A percentile compares a stretch with the other conserved stretches of the same genome.
Conservation (phyloP, 176 grass and related monocot species). For the Carex myosuroides region DNA sequence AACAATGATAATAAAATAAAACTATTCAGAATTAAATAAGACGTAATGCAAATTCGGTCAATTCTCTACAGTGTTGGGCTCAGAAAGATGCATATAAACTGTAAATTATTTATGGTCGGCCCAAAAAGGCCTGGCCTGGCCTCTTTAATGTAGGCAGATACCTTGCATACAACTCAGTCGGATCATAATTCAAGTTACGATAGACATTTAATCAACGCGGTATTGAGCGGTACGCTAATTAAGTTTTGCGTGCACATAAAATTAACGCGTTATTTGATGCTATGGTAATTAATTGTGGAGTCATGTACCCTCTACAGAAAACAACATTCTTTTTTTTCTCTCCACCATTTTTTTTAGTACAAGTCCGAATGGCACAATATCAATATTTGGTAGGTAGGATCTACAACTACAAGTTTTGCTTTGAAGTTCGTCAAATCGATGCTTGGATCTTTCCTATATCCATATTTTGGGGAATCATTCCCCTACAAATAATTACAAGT, state of each 20-base stretch:
- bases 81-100: too few species aligned
- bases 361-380: not conserved
- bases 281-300: not conserved
- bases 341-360: not conserved
- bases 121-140: too few species aligned
- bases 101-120: too few species aligned
- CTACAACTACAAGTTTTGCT: not conserved
- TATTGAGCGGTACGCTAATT: not conserved
- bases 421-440: not conserved
- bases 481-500: not conserved
- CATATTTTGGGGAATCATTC: not conserved
- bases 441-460: not conserved
- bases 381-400: not conserved
- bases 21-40: too few species aligned
- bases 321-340: not conserved
- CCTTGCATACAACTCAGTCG: too few species aligned
- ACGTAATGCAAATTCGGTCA: too few species aligned
- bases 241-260: not conserved
- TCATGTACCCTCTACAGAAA: not conserved
- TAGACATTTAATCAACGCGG: not conserved
- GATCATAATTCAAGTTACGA: not conserved
- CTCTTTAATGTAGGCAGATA: too few species aligned
- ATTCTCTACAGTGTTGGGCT: too few species aligned
- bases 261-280: not conserved
- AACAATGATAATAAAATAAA: too few species aligned